phyloP scores from a whole-genome alignment of 257 asterid genomes.

The Perilla frutescens region DNA sequence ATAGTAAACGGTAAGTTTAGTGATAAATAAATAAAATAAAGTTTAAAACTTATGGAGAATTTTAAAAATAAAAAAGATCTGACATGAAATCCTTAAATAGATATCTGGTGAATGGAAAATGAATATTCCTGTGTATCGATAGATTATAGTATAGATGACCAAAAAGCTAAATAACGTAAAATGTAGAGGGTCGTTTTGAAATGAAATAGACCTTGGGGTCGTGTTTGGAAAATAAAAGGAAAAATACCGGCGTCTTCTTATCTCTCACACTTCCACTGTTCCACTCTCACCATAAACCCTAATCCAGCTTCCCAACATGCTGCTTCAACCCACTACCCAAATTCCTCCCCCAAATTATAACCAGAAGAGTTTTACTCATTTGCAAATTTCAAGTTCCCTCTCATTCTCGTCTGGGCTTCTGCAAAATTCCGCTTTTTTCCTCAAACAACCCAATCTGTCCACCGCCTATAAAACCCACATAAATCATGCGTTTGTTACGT shows the following conservation, averaged over 20 bases:
- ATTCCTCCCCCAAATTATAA: constrained; percentile 45
- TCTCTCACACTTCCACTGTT: constrained; percentile 34
- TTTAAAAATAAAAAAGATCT: no score
- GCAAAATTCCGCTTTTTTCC: constrained; percentile 42
- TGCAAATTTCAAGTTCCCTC: constrained; percentile 42
- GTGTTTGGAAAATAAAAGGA: constrained; percentile 5
- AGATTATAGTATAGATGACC: no score
- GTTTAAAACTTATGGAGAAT: no score
- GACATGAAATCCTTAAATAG: no score
- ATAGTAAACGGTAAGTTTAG: no score
- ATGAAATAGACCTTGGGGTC: constrained; percentile 25
- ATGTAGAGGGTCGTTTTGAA: constrained; percentile 9
- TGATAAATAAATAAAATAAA: no score
- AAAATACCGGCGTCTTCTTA: constrained; percentile 30
- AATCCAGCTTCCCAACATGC: constrained; percentile 49
- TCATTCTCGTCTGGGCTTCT: constrained; percentile 58
- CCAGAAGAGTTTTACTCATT: constrained; percentile 31
- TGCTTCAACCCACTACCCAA: constrained; percentile 64
- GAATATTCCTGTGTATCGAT: no score
- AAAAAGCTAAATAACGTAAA: background rate
- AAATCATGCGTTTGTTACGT: constrained; percentile 43
- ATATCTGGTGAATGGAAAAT: no score
- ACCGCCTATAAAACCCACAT: constrained; percentile 37
- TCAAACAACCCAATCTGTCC: constrained; percentile 42
- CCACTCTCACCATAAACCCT: constrained; percentile 46